phyloP scores from a whole-genome alignment of 148 eudicot species.

The Fagopyrum homotropicum region DNA sequence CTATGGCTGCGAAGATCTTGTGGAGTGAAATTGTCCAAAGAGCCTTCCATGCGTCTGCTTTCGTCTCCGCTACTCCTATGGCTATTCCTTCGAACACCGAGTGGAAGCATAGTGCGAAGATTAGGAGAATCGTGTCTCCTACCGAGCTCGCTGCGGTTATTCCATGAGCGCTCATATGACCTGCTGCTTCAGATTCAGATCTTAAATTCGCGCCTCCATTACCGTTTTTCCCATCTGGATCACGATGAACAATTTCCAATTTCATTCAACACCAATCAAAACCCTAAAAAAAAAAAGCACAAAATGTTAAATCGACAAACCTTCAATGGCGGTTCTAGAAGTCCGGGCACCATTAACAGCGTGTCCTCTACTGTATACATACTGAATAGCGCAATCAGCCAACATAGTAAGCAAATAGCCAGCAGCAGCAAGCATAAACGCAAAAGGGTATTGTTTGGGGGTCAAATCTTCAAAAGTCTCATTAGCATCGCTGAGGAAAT shows the following conservation, averaged over 20 bases:
- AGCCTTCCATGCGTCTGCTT: constrained; percentile 54
- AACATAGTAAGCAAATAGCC: constrained; percentile 62
- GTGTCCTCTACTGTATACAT: constrained; percentile 25
- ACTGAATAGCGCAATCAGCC: constrained; percentile 36
- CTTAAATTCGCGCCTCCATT: background rate
- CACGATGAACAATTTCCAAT: too few relatives aligned
- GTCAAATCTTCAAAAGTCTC: constrained; percentile 55
- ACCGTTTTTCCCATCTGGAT: constrained; percentile 4
- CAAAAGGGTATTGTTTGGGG: constrained; percentile 45
- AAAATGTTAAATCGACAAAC: constrained; percentile 18
- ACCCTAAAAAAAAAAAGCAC: background rate
- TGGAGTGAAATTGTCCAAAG: constrained; percentile 62
- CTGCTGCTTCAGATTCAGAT: background rate
- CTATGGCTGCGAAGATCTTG: constrained; percentile 62
- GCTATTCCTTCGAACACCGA: constrained; percentile 67
- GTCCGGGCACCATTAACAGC: background rate
- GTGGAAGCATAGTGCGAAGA: constrained; percentile 60
- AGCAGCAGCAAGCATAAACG: constrained; percentile 54
- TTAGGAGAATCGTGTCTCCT: constrained; percentile 52
- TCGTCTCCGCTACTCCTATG: constrained; percentile 51
- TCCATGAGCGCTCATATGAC: background rate
- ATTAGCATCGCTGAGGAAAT: constrained; percentile 57
- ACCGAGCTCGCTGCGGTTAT: constrained; percentile 34
- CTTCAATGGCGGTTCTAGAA: constrained; percentile 26
- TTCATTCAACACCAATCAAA: too few relatives aligned